phyloP scores from a whole-genome alignment of 2,329 filamentous ascomycete genomes.

The Arthrinium puccinioides region DNA sequence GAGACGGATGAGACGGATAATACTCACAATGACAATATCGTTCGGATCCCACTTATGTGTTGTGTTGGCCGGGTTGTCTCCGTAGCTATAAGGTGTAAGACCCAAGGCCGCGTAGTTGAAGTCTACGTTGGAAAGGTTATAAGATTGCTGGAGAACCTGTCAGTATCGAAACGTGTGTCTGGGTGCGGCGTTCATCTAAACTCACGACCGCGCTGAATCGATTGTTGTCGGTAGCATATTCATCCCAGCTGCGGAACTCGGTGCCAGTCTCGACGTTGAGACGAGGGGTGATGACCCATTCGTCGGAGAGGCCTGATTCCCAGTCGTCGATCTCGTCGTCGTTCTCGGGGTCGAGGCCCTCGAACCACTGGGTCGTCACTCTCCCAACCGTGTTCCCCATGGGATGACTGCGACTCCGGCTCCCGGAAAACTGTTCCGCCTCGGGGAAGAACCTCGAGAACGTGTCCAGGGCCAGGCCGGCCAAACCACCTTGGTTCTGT shows the following conservation, averaged over 20 bases:
- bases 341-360: neutral
- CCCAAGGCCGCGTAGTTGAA: constrained; percentile 8
- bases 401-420: constrained; percentile 11
- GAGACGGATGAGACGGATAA: too few relatives aligned
- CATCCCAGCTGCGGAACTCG: constrained; percentile 13
- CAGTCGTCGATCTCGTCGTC: constrained; percentile 3
- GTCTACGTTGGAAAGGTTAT: constrained; percentile 8
- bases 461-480: constrained; percentile 11
- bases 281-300: constrained; percentile 14
- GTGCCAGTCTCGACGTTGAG: constrained; percentile 13
- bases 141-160: neutral
- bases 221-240: constrained; percentile 11
- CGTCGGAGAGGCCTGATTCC: constrained; percentile 6
- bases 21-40: constrained; percentile 11
- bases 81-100: constrained; percentile 7
- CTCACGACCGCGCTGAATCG: constrained; percentile 10
- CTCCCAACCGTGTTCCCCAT: constrained; percentile 11
- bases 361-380: constrained; percentile 6
- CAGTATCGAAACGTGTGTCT: neutral
- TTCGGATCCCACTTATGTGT: constrained; percentile 6
- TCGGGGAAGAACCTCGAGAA: constrained; percentile 14
- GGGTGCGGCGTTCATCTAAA: neutral
- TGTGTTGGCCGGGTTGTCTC: constrained; percentile 1
- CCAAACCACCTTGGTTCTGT: constrained; percentile 11
- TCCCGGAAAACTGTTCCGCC: constrained; percentile 12